Percentiles rank a stretch among this genome's conserved stretches.
Evolutionary conservation across 306 rosid genomes (phyloP).

Genomic region (Malus asiatica): DNA sequence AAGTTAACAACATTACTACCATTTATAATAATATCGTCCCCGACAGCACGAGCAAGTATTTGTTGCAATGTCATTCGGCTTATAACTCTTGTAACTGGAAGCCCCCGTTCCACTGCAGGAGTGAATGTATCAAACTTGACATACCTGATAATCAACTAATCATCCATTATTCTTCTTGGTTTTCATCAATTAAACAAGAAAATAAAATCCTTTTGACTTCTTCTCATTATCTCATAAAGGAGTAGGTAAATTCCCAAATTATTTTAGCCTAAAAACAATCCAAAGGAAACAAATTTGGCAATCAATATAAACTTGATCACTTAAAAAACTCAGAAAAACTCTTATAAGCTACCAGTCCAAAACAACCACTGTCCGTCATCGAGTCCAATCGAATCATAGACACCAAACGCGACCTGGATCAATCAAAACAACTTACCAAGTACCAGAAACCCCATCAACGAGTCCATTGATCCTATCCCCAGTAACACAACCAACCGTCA

Average conservation of each 20-base stretch:
- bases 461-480: constrained; percentile 93
- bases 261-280: background rate
- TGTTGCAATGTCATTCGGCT: constrained; percentile 85
- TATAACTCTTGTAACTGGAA: constrained; percentile 94
- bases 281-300: background rate
- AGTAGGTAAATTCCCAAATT: background rate
- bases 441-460: constrained; percentile 91
- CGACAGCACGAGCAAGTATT: constrained; percentile 82
- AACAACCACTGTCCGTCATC: background rate
- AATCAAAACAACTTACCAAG: constrained; percentile 45
- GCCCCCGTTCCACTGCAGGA: constrained; percentile 92
- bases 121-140: constrained; percentile 97
- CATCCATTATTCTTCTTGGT: background rate
- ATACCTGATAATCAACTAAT: constrained; percentile 66
- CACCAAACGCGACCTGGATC: background rate
- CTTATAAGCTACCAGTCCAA: no score
- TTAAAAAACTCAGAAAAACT: background rate
- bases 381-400: background rate
- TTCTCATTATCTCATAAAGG: background rate
- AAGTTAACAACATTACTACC: constrained; percentile 67
- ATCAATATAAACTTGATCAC: background rate
- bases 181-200: background rate
- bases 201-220: background rate
- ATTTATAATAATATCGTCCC: constrained; percentile 62
- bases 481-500: constrained; percentile 82